Base-by-base conservation (phyloP, 192 early-diverging fungal genomes). In the Backusella macrospora region DNA sequence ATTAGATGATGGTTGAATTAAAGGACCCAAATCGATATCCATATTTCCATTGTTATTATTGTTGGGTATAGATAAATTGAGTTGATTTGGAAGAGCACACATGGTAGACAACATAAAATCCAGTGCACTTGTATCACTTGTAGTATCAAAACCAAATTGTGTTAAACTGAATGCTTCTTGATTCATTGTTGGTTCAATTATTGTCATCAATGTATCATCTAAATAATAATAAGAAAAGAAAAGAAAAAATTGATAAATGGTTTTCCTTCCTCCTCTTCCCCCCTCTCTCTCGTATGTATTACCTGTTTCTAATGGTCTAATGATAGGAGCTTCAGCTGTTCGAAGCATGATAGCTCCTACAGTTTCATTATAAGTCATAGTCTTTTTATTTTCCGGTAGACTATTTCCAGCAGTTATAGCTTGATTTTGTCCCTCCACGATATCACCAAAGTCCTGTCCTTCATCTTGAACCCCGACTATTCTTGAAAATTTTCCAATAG, bases 111-210 rank as follows among this genome's bases (percentile, higher is more conserved):
- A 23, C 52, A 59, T 59, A n/a, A 59, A 59, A 59, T 59, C 52
- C 12, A 59, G 4, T 59, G 52, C 52, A 5, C 52, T 59, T 59
- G 52, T 21, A n/a, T 59, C 52, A 29, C 52, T 59, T 23, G 52
- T 23, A 3, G 52, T 59, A n/a, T 59, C 52, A 59, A 59, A 59
- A 59, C 52, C 52, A 59, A 59, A 59, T 59, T 59, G 52, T 1
- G 52, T 23, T 59, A 59, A 59, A 59, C 52, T 59, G 4, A 26
- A 59, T 59, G 52, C 52, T 7, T 59, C 52, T 26, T 59, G 52
- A 12, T 16, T 59, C 12, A 59, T 59, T 10, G 52, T n/a, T 59
- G 52, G 52, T 23, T 59, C 21, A 34, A 34, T 2, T 4, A 10
- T 26, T 23, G 52, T 21, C 2, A 13, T 21, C 2, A 13, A 12